Base-by-base conservation (phyloP, 2,329 filamentous ascomycete genomes). In the Colletotrichum navitas region DNA sequence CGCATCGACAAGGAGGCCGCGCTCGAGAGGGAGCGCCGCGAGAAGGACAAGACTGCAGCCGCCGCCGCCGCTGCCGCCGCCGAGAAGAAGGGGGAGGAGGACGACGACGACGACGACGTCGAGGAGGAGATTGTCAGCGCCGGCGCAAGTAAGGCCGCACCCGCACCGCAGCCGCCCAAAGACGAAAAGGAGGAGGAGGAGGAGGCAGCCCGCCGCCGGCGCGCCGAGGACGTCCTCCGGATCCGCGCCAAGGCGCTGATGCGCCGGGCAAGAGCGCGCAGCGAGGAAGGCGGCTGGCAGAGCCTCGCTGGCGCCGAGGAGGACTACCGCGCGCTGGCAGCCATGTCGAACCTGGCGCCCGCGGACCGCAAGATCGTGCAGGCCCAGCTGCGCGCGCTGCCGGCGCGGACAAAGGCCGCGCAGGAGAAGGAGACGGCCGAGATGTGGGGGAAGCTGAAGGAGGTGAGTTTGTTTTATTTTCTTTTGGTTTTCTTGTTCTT, bases 381-480 rank as follows among this genome's bases (percentile, higher is more conserved):
- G 63, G 82, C 85, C 36, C 92, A 94, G 75, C 84, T 97, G 71
- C 81, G 85, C 18, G 83, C 85, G 29, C 82, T 98, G 49, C 93
- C 94, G 1, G 84, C 87, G 1, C 86, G 87, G 73, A 88, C 94
- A 61, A 93, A 95, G 74, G 88, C 88, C 24, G 94, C 95, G 1
- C 94, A 94, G 82, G 92, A 97, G 78, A 88, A 88, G 76, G 96
- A 99, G 82, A 94, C 96, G 88, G 91, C 89, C 3, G 95, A 99
- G 83, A 98, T 98, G 94, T 97, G 97, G 94, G 93, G 92, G 24
- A 98, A 98, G 84, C 83, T 99, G 76, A 98, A 97, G 79, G 91
- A 92, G 76, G 89, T 90, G 75, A 83, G 88, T 85, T 32, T 14
- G 24, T 12, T 12, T 49, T 24, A 4, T 12, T 24, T 47, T 24